Percentiles rank a stretch among this genome's conserved stretches.
Conservation (phyloP, 768 basidiomycete genomes). For the Kwoniella europaea region DNA sequence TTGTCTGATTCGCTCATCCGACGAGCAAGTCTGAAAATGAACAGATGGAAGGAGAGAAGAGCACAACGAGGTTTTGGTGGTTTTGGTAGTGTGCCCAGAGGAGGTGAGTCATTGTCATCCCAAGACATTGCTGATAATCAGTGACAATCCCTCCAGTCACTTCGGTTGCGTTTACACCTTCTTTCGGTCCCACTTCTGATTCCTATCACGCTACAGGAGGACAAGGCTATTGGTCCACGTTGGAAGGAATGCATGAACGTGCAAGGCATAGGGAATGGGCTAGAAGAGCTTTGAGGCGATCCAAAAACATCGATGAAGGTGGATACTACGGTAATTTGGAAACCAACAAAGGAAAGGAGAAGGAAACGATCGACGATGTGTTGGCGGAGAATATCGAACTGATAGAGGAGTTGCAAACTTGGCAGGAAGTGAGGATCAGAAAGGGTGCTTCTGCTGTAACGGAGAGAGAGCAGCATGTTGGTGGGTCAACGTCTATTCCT, state of each 20-base stretch:
- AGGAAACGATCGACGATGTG: constrained; percentile 27
- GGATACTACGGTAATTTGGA: constrained; percentile 6
- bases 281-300: constrained; percentile 7
- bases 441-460: constrained; percentile 25
- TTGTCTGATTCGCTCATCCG: constrained; percentile 37
- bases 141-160: constrained; percentile 28
- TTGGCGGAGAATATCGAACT: constrained; percentile 42
- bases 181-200: constrained; percentile 51
- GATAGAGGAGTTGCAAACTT: constrained; percentile 46
- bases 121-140: constrained; percentile 4
- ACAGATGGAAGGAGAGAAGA: constrained; percentile 41
- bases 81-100: constrained; percentile 41
- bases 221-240: constrained; percentile 41
- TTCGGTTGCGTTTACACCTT: constrained; percentile 37
- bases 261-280: constrained; percentile 36
- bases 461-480: constrained; percentile 43
- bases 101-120: constrained; percentile 29
- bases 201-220: constrained; percentile 40
- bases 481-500: constrained; percentile 35
- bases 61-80: constrained; percentile 29
- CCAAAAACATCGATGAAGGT: constrained; percentile 8
- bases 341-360: constrained; percentile 23
- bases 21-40: constrained; percentile 42
- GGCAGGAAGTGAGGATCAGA: constrained; percentile 49
- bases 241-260: constrained; percentile 47